These are phyloP conservation scores for Liquidambar formosana DNA, from an alignment of 164 flowering plant genomes.

Conservation along the genomic window DNA sequence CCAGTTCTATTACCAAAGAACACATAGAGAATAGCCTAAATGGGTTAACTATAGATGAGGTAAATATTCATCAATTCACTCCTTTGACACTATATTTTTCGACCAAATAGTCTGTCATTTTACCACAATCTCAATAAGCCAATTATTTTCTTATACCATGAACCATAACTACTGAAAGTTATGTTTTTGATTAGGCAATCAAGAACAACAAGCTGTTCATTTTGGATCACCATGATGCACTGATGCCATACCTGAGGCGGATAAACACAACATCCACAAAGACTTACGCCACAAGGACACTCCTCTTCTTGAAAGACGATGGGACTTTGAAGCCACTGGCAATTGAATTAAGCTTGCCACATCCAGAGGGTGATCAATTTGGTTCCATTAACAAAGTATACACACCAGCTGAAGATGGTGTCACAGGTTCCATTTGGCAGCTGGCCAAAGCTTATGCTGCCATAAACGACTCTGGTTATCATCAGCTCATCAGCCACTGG, in stretches of 20 bases:
- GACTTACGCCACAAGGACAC: constrained; percentile 53
- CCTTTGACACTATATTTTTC: background rate
- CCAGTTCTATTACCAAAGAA: constrained; percentile 37
- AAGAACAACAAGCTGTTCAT: constrained; percentile 39
- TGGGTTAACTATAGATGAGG: constrained; percentile 42
- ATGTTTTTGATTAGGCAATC: constrained; percentile 33
- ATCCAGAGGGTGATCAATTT: constrained; percentile 43
- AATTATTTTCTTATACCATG: background rate
- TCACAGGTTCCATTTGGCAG: constrained; percentile 52
- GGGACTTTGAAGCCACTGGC: constrained; percentile 61
- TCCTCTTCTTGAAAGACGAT: constrained; percentile 52
- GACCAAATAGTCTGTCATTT: no score
- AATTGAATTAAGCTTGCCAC: constrained; percentile 64
- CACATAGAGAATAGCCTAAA: constrained; percentile 32
- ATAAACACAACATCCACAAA: constrained; percentile 56
- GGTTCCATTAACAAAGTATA: constrained; percentile 49
- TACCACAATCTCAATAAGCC: no score
- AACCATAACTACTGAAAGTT: background rate
- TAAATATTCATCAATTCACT: constrained; percentile 12
- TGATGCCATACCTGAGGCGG: constrained; percentile 56
- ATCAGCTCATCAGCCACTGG: constrained; percentile 63
- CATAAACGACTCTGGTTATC: constrained; percentile 46
- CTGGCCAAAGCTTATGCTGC: constrained; percentile 62
- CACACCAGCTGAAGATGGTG: constrained; percentile 51
- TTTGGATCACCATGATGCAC: constrained; percentile 48